Percentiles rank a stretch among this genome's conserved stretches.
Conservation (phyloP, 2,329 filamentous ascomycete genomes). For the Arachnomyces sp. region DNA sequence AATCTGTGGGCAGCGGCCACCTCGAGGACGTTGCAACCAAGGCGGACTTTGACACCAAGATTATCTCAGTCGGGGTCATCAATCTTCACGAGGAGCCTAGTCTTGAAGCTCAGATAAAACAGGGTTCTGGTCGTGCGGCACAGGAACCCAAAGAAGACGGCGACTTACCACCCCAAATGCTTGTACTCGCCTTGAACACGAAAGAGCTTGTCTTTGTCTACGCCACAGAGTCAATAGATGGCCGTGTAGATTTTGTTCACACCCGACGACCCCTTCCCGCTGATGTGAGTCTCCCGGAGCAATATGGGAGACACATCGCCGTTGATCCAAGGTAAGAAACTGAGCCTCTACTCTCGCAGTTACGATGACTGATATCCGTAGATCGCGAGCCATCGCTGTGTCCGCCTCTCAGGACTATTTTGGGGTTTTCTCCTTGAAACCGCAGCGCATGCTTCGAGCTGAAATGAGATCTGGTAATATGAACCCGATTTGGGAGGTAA, state of each 20-base stretch:
- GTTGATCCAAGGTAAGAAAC: conserved; percentile 63
- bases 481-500: conserved; percentile 52
- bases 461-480: conserved; percentile 45
- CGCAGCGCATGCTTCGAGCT: conserved; percentile 43
- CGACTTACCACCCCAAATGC: conserved; percentile 63
- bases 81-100: conserved; percentile 45
- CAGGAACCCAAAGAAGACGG: conserved; percentile 9
- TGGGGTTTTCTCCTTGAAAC: conserved; percentile 61
- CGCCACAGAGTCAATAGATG: conserved; percentile 40
- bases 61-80: conserved; percentile 70
- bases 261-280: conserved; percentile 53
- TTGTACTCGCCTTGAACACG: conserved; percentile 67
- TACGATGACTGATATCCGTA: conserved; percentile 15
- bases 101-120: conserved; percentile 25
- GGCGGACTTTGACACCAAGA: conserved; percentile 67
- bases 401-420: conserved; percentile 63
- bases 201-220: conserved; percentile 72
- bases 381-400: conserved; percentile 54
- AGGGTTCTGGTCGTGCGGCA: conserved; percentile 10
- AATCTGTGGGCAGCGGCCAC: conserved; percentile 59
- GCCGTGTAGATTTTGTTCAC: conserved; percentile 52
- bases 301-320: conserved; percentile 59
- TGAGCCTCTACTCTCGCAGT: background rate
- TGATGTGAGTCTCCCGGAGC: conserved; percentile 44
- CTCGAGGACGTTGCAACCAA: conserved; percentile 70